Evolutionary conservation across 2,329 filamentous ascomycete genomes (phyloP), one percentile per base, ranked within the genome.

Genomic region (Polychaeton citri): DNA sequence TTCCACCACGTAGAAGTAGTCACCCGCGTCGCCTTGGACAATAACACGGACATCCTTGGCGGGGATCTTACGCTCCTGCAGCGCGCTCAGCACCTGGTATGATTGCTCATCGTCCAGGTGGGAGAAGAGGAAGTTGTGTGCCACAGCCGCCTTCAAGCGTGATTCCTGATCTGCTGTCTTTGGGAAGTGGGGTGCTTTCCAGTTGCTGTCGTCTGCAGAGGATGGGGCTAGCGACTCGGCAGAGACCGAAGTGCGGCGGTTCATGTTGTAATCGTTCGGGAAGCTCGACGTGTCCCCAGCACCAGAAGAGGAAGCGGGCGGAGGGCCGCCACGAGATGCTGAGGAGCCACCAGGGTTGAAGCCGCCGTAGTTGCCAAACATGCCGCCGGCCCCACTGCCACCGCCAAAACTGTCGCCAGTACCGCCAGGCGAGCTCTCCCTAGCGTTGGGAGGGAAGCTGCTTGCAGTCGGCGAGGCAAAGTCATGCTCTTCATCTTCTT

Each of bases 1-100:
- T 59, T 98, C 90, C 13, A 96, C 86, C 18, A 98, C 79, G 59
- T 98, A 98, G 64, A 98, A 98, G 66, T 82, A 96, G 61, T 98
- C 90, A 30, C 90, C 90, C 1, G 87, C 80, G 53, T 96, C 90
- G 37, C 90, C 90, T 65, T 98, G 90, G 34, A 79, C 81, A 47
- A 98, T 96, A 39, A 98, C 85, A 71, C 94, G 71, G 56, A 78
- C 79, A 46, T 77, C 88, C 63, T 90, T 92, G 43, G 85, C 84
- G 2, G 90, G 90, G 50, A 96, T 92, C 5, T 84, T 81, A 61
- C 96, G 96, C 63, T 98, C 90, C 41, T 92, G 78, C 47, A 98
- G 67, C 3, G 90, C 90, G 34, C 85, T 84, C 9, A 98, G 71
- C 31, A 96, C 86, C 50, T 90, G 85, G 34, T 71, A 65, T 45